A percentile compares a stretch with the other conserved stretches of the same genome.
Evolutionary conservation across 257 asterid genomes (phyloP).

Genomic region (Nicotiana undulata): DNA sequence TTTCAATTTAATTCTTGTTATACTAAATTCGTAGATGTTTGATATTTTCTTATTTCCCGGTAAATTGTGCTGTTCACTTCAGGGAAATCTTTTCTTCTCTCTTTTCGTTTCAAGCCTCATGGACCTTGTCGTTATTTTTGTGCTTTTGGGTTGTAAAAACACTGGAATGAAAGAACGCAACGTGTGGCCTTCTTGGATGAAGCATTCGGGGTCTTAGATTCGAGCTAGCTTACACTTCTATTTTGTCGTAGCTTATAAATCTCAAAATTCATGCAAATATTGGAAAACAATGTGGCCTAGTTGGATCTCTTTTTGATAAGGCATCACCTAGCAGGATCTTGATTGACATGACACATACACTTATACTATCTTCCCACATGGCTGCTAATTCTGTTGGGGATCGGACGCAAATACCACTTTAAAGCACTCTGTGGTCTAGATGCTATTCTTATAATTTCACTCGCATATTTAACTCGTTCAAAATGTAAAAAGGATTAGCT

Average conservation of each 20-base stretch:
- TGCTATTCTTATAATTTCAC: background rate
- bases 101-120: too few species aligned
- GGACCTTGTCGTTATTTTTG: too few species aligned
- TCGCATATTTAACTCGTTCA: background rate
- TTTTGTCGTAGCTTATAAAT: background rate
- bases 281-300: background rate
- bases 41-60: too few species aligned
- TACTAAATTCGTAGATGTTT: too few species aligned
- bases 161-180: too few species aligned
- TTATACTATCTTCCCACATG: background rate
- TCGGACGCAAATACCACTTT: background rate
- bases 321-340: background rate
- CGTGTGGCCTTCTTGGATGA: background rate
- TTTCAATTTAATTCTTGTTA: too few species aligned
- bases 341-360: background rate
- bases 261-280: background rate
- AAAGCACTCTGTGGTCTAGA: background rate
- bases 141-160: too few species aligned
- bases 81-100: too few species aligned
- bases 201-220: background rate
- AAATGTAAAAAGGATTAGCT: background rate
- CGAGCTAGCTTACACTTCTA: background rate
- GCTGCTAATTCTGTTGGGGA: background rate
- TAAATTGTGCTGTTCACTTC: too few species aligned
- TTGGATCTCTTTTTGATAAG: background rate